A percentile compares a stretch with the other conserved stretches of the same genome.
phyloP scores from a whole-genome alignment of 768 basidiomycete species.

The Collybiopsis luxurians region DNA sequence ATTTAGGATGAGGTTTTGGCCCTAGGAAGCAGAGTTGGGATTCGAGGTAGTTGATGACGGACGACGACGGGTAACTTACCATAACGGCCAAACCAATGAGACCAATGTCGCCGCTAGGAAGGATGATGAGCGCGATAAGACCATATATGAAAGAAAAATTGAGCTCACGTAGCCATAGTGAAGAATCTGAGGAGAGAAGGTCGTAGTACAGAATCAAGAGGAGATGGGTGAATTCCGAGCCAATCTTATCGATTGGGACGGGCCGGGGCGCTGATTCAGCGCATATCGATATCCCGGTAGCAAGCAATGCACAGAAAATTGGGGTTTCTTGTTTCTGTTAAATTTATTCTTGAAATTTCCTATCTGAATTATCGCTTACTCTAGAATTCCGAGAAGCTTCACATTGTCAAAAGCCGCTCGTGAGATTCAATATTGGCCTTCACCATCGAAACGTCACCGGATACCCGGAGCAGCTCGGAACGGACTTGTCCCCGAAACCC shows the following conservation, averaged over 20 bases:
- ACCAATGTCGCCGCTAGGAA: constrained; percentile 88
- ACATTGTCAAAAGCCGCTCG: too few relatives aligned
- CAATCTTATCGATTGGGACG: constrained; percentile 2
- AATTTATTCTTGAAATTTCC: too few relatives aligned
- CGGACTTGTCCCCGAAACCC: background rate
- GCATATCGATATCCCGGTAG: background rate
- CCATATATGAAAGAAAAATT: constrained; percentile 19
- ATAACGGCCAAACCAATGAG: constrained; percentile 99
- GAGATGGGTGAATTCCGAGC: constrained; percentile 14
- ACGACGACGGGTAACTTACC: constrained; percentile 45
- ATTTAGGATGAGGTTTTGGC: constrained; percentile 96
- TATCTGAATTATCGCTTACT: too few relatives aligned
- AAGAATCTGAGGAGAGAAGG: constrained; percentile 17
- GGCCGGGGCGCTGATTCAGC: constrained; percentile 7
- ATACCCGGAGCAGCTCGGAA: too few relatives aligned
- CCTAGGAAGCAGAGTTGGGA: constrained; percentile 40
- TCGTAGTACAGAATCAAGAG: constrained; percentile 30
- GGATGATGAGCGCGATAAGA: constrained; percentile 16
- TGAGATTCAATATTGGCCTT: too few relatives aligned
- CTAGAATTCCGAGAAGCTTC: too few relatives aligned
- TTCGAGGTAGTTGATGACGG: constrained; percentile 12
- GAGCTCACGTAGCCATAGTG: constrained; percentile 49
- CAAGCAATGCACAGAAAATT: too few relatives aligned
- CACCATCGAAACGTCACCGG: too few relatives aligned
- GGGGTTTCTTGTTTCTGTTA: too few relatives aligned